Percentiles rank a stretch among this genome's conserved stretches.
Evolutionary conservation across 1,284 basidiomycete species (phyloP).

Genomic region (Cutaneotrichosporon spelunceum): DNA sequence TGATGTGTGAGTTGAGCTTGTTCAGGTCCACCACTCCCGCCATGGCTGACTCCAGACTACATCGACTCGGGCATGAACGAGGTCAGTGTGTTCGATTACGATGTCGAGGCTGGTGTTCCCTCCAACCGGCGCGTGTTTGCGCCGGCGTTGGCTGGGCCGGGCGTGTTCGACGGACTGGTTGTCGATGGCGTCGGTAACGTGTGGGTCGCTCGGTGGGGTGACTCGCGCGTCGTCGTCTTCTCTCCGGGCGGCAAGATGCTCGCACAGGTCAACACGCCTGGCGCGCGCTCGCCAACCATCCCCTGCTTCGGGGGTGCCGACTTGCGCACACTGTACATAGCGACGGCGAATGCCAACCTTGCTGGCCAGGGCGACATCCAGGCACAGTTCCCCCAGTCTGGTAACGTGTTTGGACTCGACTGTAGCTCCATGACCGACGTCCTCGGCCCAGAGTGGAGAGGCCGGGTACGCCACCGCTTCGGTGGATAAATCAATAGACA

Average conservation of each 20-base stretch:
- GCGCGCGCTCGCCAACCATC: slow-evolving; percentile 41
- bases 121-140: slow-evolving; percentile 35
- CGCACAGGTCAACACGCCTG: slow-evolving; percentile 30
- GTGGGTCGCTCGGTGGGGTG: slow-evolving; percentile 49
- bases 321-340: slow-evolving; percentile 42
- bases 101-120: slow-evolving; percentile 31
- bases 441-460: slow-evolving; percentile 31
- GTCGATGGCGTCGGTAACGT: slow-evolving; percentile 47
- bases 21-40: neutral
- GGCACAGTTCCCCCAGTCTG: slow-evolving; percentile 31
- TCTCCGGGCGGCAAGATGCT: slow-evolving; percentile 39
- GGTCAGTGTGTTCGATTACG: slow-evolving; percentile 41
- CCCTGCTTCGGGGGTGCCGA: slow-evolving; percentile 46
- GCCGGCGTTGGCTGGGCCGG: slow-evolving; percentile 24
- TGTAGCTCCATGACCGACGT: slow-evolving; percentile 31
- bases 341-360: slow-evolving; percentile 34
- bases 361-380: slow-evolving; percentile 33
- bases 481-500: slow-evolving; percentile 13
- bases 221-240: slow-evolving; percentile 43
- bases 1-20: slow-evolving; percentile 45
- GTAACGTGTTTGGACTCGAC: slow-evolving; percentile 40
- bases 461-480: slow-evolving; percentile 30
- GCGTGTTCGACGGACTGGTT: slow-evolving; percentile 47
- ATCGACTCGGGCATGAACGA: slow-evolving; percentile 43
- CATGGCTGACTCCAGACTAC: slow-evolving; percentile 43